Evolutionary conservation across 139 green algal species (phyloP), one percentile per base, ranked within the genome.

Genomic region (Tetradesmus lagerheimii): DNA sequence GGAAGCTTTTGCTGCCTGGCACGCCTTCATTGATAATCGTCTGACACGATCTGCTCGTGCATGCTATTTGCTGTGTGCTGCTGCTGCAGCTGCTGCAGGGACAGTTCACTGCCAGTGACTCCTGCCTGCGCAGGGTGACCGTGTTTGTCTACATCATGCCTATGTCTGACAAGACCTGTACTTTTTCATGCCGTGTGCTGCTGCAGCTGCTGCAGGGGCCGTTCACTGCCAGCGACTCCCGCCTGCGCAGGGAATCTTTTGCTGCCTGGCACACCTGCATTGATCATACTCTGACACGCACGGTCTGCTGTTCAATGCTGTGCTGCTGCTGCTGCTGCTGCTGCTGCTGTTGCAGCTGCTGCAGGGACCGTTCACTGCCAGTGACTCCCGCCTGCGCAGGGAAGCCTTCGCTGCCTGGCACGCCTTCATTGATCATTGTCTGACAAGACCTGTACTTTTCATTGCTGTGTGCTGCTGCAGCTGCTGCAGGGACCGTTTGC

Each of bases 261-360:
- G 2, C 14, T 35, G 35, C 80, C 4, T 86, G 80, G 80, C 35
- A 38, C n/a, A n/a, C n/a, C n/a, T n/a, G n/a, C n/a, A n/a, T n/a
- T n/a, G n/a, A n/a, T n/a, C n/a, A n/a, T n/a, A n/a, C n/a, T n/a
- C n/a, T n/a, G n/a, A n/a, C n/a, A n/a, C n/a, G n/a, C n/a, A n/a
- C n/a, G n/a, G n/a, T n/a, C n/a, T n/a, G n/a, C n/a, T n/a, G n/a
- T n/a, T n/a, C n/a, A n/a, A n/a, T n/a, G n/a, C n/a, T 62, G 47
- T 62, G 80, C 80, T 76, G 47, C 31, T 86, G 20, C n/a, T n/a
- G n/a, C n/a, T n/a, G n/a, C n/a, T n/a, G n/a, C 80, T 74, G 35
- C n/a, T 35, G 43, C 77, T 86, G 27, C n/a, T n/a, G n/a, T n/a
- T n/a, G n/a, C n/a, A 85, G 80, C 41, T 85, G 80, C 80, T 85